Evolutionary conservation across 1,284 basidiomycete genomes (phyloP), one percentile per base, ranked within the genome.

Genomic region (Trichosporon coremiiforme): DNA sequence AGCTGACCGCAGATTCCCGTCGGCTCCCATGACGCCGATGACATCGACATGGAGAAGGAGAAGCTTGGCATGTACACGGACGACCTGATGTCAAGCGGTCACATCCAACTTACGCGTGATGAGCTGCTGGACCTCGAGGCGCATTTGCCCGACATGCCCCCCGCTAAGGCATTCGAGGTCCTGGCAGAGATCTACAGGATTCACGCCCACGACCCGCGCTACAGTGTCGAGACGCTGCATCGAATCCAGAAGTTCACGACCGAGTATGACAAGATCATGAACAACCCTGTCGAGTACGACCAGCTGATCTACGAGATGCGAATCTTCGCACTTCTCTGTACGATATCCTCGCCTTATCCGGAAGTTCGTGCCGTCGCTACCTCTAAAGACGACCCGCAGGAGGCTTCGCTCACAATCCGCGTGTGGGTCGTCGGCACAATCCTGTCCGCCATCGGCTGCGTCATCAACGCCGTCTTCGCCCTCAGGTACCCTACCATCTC

Each of bases 331-430:
- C 77, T 80, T 9, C 72, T 82, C 60, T 36, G 57, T 25, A 69
- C 76, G 29, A 76, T 74, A 65, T 76, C 75, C 45, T 94, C 92
- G 1, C 92, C 93, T 9, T 95, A 94, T 78, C 89, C 93, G 7
- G 93, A 95, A 85, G 93, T 95, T 47, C 89, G 93, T 68, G 92
- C 93, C 22, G 89, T 92, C 7, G 91, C 94, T 13, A 85, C 90
- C 31, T 91, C 89, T 76, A 85, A 88, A 25, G 93, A 95, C 76
- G 92, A 94, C 80, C 88, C 89, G 0, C 83, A 85, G 5, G 90
- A 93, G 85, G 90, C 90, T 2, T 89, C 89, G 65, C 92, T 90
- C 81, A 95, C 93, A 2, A 91, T 94, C 85, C 88, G 93, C 76
- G 89, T 90, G 87, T 92, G 90, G 90, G 78, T 86, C 5, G 85